Evolutionary conservation across 2,329 filamentous ascomycete genomes (phyloP).

Genomic region (Phialemoniopsis sp.): DNA sequence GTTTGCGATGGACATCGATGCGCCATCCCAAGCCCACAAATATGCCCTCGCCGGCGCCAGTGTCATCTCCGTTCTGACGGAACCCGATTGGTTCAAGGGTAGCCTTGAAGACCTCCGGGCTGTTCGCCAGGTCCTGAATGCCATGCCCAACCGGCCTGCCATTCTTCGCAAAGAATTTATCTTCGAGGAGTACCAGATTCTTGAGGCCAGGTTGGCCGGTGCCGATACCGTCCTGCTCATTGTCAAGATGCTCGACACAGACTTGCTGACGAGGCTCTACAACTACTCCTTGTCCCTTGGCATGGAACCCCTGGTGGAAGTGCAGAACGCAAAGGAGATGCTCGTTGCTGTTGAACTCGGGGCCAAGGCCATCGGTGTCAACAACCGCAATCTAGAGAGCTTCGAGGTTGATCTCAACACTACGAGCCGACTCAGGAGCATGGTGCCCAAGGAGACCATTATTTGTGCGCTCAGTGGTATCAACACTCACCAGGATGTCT

Average conservation of each 20-base stretch:
- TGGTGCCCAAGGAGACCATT: slow-evolving; percentile 81
- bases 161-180: slow-evolving; percentile 95
- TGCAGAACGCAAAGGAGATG: slow-evolving; percentile 95
- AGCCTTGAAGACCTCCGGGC: slow-evolving; percentile 89
- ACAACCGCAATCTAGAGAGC: slow-evolving; percentile 93
- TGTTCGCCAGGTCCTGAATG: slow-evolving; percentile 83
- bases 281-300: slow-evolving; percentile 83
- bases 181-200: slow-evolving; percentile 96
- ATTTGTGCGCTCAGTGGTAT: slow-evolving; percentile 95
- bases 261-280: slow-evolving; percentile 73
- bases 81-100: slow-evolving; percentile 99
- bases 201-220: slow-evolving; percentile 88
- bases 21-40: slow-evolving; percentile 82
- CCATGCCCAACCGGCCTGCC: slow-evolving; percentile 88
- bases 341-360: slow-evolving; percentile 79
- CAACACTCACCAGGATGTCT: slow-evolving; percentile 80
- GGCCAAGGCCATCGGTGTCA: slow-evolving; percentile 90
- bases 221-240: slow-evolving; percentile 94
- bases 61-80: slow-evolving; percentile 96
- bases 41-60: slow-evolving; percentile 94
- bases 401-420: slow-evolving; percentile 96
- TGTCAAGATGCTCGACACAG: slow-evolving; percentile 90
- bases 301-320: slow-evolving; percentile 97
- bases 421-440: slow-evolving; percentile 79
- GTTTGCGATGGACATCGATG: slow-evolving; percentile 82